phyloP scores from a whole-genome alignment of 371 early-diverging fungal species.

The Apophysomyces variabilis region DNA sequence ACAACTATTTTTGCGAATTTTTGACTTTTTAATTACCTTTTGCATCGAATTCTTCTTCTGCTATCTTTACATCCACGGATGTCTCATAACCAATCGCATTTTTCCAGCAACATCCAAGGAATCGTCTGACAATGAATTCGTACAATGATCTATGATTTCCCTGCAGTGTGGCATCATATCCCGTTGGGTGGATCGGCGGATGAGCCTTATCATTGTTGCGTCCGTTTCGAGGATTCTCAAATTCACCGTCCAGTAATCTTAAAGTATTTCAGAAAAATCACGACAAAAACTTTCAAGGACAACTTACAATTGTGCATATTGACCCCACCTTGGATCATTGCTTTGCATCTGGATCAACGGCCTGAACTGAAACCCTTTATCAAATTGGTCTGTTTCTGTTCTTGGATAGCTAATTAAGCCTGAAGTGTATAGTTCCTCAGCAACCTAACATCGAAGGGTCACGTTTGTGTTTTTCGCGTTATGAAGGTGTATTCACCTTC shows the following conservation, averaged over 20 bases:
- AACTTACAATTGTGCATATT: constrained; percentile 66
- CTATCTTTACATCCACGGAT: constrained; percentile 68
- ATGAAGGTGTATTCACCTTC: constrained; percentile 53
- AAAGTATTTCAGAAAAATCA: not conserved
- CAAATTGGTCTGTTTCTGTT: constrained; percentile 98
- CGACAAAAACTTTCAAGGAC: not conserved
- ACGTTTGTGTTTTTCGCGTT: constrained; percentile 2
- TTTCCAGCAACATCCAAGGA: constrained; percentile 94
- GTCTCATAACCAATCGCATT: constrained; percentile 96
- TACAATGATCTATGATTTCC: constrained; percentile 84
- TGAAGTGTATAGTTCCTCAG: constrained; percentile 83
- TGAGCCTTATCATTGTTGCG: constrained; percentile 98
- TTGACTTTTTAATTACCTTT: constrained; percentile 45
- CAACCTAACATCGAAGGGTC: constrained; percentile 53
- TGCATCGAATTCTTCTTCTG: constrained; percentile 73
- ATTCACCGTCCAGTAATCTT: constrained; percentile 76
- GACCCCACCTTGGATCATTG: constrained; percentile 66
- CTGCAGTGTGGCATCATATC: constrained; percentile 51
- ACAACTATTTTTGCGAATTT: not conserved
- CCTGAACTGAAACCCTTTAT: constrained; percentile 75
- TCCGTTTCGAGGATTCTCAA: constrained; percentile 87
- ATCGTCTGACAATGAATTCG: constrained; percentile 93
- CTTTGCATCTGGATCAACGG: constrained; percentile 71
- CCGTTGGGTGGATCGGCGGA: constrained; percentile 99
- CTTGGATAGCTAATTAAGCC: constrained; percentile 99